These are phyloP conservation scores for Diaporthe humulicola DNA, from an alignment of 2,329 filamentous ascomycete species.

Conservation along the genomic window DNA sequence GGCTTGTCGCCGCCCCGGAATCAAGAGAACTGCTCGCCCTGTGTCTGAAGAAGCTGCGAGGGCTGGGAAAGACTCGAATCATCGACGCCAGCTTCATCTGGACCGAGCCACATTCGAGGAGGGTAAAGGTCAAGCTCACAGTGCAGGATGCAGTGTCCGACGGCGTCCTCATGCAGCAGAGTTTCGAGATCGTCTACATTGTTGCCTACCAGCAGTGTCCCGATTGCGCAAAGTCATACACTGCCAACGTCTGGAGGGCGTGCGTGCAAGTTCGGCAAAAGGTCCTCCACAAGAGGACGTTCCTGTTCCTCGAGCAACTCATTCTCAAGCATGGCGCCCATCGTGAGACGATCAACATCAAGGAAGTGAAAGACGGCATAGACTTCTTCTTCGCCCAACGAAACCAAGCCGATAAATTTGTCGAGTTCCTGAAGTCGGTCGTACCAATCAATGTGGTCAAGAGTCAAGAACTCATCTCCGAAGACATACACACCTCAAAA, in stretches of 20 bases:
- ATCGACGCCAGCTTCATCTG: conserved; percentile 97
- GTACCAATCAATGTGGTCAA: conserved; percentile 71
- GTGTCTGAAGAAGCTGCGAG: conserved; percentile 89
- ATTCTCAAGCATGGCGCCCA: conserved; percentile 95
- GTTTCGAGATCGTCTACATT: conserved; percentile 93
- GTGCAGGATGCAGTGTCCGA: conserved; percentile 80
- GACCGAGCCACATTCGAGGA: conserved; percentile 96
- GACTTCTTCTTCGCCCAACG: conserved; percentile 94
- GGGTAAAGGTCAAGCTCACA: conserved; percentile 95
- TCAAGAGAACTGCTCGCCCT: conserved; percentile 93
- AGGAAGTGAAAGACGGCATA: conserved; percentile 91
- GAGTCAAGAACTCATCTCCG: conserved; percentile 83
- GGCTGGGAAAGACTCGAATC: conserved; percentile 90
- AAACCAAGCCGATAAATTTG: conserved; percentile 86
- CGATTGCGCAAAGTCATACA: conserved; percentile 96
- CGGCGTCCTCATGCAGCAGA: conserved; percentile 84
- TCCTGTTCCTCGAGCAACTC: conserved; percentile 85
- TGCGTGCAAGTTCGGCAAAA: conserved; percentile 96
- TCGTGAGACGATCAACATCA: conserved; percentile 96
- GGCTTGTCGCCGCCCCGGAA: conserved; percentile 87
- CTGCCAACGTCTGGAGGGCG: conserved; percentile 94
- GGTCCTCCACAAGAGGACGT: conserved; percentile 90
- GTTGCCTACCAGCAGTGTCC: conserved; percentile 94
- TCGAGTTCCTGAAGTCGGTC: conserved; percentile 84
- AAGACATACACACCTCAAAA: conserved; percentile 90